Evolutionary conservation across 169 alveolate species (phyloP).

Genomic region (Babesia caballi): DNA sequence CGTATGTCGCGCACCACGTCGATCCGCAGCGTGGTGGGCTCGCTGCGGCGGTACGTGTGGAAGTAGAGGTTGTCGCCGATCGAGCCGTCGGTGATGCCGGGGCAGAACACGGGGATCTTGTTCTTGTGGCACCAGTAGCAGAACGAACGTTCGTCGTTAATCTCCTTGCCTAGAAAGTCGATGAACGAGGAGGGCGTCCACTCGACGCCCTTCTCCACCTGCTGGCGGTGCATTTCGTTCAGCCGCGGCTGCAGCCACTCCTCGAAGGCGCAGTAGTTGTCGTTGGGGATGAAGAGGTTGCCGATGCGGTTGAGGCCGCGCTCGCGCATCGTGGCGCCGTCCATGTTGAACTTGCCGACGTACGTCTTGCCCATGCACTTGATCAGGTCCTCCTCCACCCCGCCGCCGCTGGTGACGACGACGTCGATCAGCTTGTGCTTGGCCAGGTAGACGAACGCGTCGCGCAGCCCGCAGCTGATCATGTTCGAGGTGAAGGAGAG

Average conservation of each 20-base stretch:
- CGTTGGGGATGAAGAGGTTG: constrained; percentile 95
- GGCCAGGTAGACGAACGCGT: constrained; percentile 88
- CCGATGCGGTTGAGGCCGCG: constrained; percentile 98
- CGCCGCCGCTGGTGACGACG: constrained; percentile 98
- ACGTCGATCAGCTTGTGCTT: constrained; percentile 92
- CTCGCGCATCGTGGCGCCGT: constrained; percentile 90
- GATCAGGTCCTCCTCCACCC: constrained; percentile 98
- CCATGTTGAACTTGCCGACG: constrained; percentile 85
- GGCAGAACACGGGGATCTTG: constrained; percentile 98
- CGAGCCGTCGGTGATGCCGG: constrained; percentile 99
- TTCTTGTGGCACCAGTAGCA: constrained; percentile 98
- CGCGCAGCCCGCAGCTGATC: constrained; percentile 95
- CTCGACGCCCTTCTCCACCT: constrained; percentile 70
- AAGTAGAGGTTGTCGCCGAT: constrained; percentile 94
- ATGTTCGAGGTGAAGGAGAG: constrained; percentile 95
- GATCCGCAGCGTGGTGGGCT: constrained; percentile 78
- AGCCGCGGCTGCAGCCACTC: constrained; percentile 96
- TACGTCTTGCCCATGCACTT: constrained; percentile 93
- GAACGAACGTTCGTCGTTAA: constrained; percentile 92
- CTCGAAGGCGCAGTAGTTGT: constrained; percentile 94
- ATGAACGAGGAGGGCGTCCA: constrained; percentile 90
- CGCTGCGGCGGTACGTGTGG: constrained; percentile 80
- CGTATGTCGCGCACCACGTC: constrained; percentile 95
- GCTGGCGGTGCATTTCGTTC: constrained; percentile 89
- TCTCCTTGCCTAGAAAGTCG: constrained; percentile 92